These are phyloP conservation scores for Melampsora abietis-canadensis DNA, from an alignment of 1,284 basidiomycete genomes.

Conservation along the genomic window DNA sequence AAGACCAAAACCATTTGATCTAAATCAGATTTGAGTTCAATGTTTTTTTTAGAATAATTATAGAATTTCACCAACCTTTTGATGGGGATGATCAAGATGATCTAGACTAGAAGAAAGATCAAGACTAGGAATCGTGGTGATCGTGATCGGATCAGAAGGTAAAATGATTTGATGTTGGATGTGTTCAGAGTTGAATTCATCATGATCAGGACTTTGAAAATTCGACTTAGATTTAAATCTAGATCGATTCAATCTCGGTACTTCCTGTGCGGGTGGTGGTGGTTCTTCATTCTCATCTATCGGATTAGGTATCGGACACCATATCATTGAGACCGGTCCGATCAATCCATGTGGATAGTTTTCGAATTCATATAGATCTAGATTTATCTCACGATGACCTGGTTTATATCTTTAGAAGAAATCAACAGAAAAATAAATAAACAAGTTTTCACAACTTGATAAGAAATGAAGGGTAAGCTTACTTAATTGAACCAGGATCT, in stretches of 20 bases:
- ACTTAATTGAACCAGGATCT: constrained; percentile 40
- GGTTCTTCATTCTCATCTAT: neutral
- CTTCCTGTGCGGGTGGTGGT: neutral
- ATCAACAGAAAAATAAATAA: neutral
- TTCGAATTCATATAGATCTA: neutral
- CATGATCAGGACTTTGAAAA: too few relatives aligned
- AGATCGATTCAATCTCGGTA: neutral
- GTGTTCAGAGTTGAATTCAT: too few relatives aligned
- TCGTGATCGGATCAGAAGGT: too few relatives aligned
- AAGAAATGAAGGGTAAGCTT: constrained; percentile 37
- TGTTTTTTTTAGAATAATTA: too few relatives aligned
- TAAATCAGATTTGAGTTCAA: too few relatives aligned
- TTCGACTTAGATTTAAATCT: neutral
- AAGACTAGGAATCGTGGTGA: too few relatives aligned
- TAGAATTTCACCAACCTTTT: too few relatives aligned
- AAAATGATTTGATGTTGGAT: too few relatives aligned
- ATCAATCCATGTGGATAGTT: neutral
- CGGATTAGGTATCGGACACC: neutral
- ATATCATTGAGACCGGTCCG: neutral
- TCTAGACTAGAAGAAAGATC: too few relatives aligned
- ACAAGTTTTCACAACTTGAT: constrained; percentile 11
- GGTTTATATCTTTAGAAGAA: neutral
- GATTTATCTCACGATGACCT: neutral
- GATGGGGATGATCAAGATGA: too few relatives aligned
- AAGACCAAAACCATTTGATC: too few relatives aligned